Base-by-base conservation (phyloP, 2,329 filamentous ascomycete genomes). In the Apiospora aurea region DNA sequence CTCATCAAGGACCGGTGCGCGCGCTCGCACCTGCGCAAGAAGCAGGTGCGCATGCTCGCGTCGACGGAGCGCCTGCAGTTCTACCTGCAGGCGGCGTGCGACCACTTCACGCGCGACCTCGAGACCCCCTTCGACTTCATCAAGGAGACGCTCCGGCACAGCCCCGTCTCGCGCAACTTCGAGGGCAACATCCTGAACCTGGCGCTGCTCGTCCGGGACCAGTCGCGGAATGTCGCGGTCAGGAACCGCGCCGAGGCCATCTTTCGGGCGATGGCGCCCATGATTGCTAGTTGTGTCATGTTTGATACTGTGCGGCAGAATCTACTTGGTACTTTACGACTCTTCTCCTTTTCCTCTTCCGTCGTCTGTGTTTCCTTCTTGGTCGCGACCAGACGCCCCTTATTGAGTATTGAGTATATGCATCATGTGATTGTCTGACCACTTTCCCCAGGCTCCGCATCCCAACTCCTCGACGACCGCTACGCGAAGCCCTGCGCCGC, bases 1-100 rank as follows among this genome's bases (percentile, higher is more conserved):
- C 79, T 84, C 38, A 85, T 88, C 69, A 80, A 80, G 44, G 77
- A 76, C 14, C 82, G 82, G 43, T 85, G 83, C 75, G 79, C 81
- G 46, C 76, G 79, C 38, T 83, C 86, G 0, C 81, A 82, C 69
- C 74, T 80, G 16, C 79, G 78, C 44, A 88, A 87, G 74, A 79
- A 80, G 47, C 77, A 81, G 72, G 80, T 85, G 5, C 83, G 86
- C 7, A 80, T 80, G 79, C 72, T 79, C 24, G 79, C 79, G 11
- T 77, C 74, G 21, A 77, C 78, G 1, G 74, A 78, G 67, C 75
- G 77, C 70, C 74, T 79, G 14, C 77, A 79, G 68, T 77, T 79
- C 66, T 79, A 79, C 68, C 78, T 80, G 18, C 77, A 80, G 74
- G 79, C 79, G 1, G 79, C 79, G 4, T 80, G 78, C 51, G 79